phyloP scores from a whole-genome alignment of 2,329 filamentous ascomycete genomes.

The Cladosporium cucumerinum region DNA sequence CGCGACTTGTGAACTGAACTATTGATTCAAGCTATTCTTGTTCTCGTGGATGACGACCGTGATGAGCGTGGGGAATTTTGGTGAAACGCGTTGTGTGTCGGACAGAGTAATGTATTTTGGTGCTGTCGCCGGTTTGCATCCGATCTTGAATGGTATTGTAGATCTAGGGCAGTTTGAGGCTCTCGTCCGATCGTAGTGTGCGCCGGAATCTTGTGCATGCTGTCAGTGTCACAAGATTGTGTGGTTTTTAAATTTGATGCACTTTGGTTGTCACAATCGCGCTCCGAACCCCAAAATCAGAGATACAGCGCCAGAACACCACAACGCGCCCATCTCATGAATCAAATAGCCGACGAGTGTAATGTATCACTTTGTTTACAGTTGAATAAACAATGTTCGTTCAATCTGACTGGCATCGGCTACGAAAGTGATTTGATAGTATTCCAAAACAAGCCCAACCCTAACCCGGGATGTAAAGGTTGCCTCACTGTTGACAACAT shows the following conservation, averaged over 20 bases:
- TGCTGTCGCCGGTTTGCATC: background rate
- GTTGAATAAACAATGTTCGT: background rate
- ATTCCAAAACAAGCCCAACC: background rate
- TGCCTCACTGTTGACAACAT: no score
- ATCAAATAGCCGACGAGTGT: background rate
- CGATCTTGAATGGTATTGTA: background rate
- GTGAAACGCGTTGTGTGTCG: background rate
- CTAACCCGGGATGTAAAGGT: background rate
- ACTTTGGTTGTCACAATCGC: background rate
- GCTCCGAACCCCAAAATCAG: background rate
- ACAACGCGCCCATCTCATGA: background rate
- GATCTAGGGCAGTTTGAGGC: background rate
- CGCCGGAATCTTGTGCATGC: background rate
- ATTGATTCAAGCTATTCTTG: constrained; percentile 1
- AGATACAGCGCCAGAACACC: background rate
- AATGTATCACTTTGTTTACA: background rate
- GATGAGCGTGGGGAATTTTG: background rate
- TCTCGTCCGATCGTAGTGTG: background rate
- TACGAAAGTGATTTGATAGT: background rate
- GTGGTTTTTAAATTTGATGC: background rate
- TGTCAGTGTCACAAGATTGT: background rate
- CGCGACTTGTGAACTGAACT: background rate
- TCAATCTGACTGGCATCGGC: background rate
- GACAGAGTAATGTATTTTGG: background rate
- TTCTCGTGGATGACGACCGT: no score